Evolutionary conservation across 2,329 filamentous ascomycete species (phyloP), one percentile per base, ranked within the genome.

Genomic region (Colletotrichum euphorbiae): DNA sequence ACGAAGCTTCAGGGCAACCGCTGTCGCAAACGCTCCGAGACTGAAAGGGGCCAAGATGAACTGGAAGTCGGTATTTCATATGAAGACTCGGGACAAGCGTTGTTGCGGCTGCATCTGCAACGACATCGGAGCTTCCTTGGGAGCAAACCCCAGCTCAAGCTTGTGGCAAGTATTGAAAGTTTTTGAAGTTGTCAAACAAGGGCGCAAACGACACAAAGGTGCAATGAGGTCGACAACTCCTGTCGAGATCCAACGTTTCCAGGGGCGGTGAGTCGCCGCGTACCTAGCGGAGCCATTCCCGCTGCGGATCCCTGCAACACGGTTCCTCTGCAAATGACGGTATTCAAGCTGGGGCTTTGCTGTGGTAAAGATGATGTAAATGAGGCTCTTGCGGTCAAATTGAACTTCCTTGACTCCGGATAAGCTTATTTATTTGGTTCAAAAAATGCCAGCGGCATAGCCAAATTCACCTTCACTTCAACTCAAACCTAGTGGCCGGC

Each of bases 361-460:
- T n/a, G 28, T 36, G 43, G 31, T 28, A 7, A 8, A 28, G 43
- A 15, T 36, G 40, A 28, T 58, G 0, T 13, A 19, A 33, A 4
- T 40, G 46, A 64, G 38, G 42, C 38, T 46, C n/a, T 64, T 9
- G 13, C 0, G 21, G 0, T 7, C 13, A 6, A 40, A 0, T 54
- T n/a, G 17, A 15, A 46, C 4, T 54, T 13, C 5, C 24, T 40
- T 3, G 51, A 15, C n/a, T 21, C 19, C 31, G n/a, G 33, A 55
- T 40, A 62, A 66, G 57, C 56, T 67, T 62, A 33, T 42, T 46
- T 28, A 15, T 13, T 40, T 38, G 55, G n/a, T n/a, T n/a, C n/a
- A 19, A 12, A 33, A 21, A 12, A 11, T 19, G 7, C 33, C 11
- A 65, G 6, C 31, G 42, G 11, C 11, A 56, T 40, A 46, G 40